A percentile compares a stretch with the other conserved stretches of the same genome.
Conservation (phyloP, 2,329 filamentous ascomycete genomes). For the Mycosphaerella sp. region DNA sequence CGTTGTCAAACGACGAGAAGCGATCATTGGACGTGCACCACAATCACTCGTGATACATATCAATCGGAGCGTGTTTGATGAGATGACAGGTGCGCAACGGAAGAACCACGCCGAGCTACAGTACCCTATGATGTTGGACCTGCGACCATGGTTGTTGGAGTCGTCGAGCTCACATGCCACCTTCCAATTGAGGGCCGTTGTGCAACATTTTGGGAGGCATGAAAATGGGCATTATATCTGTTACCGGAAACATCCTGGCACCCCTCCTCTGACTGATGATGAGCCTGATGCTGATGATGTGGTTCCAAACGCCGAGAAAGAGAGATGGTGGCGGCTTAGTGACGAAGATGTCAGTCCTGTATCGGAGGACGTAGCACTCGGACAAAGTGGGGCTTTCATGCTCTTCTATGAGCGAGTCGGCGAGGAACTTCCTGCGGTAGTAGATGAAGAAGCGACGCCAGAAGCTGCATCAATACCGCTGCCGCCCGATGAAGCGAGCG, state of each 20-base stretch:
- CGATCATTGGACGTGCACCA: slow-evolving; percentile 75
- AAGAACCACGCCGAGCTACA: slow-evolving; percentile 77
- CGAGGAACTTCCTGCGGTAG: background rate
- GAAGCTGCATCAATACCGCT: slow-evolving; percentile 17
- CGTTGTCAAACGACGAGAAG: slow-evolving; percentile 83
- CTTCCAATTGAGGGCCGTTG: slow-evolving; percentile 50
- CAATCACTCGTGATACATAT: slow-evolving; percentile 77
- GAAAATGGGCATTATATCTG: slow-evolving; percentile 96
- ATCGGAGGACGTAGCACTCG: slow-evolving; percentile 64
- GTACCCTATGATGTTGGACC: slow-evolving; percentile 67
- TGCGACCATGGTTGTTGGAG: slow-evolving; percentile 76
- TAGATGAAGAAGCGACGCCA: background rate
- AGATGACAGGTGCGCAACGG: slow-evolving; percentile 66
- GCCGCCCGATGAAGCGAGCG: slow-evolving; percentile 16
- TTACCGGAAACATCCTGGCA: slow-evolving; percentile 62
- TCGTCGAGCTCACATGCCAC: slow-evolving; percentile 13
- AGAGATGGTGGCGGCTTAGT: slow-evolving; percentile 84
- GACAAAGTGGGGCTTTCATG: slow-evolving; percentile 86
- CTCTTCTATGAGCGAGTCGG: slow-evolving; percentile 74
- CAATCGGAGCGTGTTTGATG: slow-evolving; percentile 87
- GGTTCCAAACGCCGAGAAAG: slow-evolving; percentile 26
- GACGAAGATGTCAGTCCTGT: slow-evolving; percentile 77
- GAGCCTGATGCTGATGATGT: slow-evolving; percentile 15
- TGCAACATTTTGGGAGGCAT: slow-evolving; percentile 85
- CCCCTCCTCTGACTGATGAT: slow-evolving; percentile 23